Evolutionary conservation across 345 rosid species (phyloP).

Genomic region (Corymbia maculata): DNA sequence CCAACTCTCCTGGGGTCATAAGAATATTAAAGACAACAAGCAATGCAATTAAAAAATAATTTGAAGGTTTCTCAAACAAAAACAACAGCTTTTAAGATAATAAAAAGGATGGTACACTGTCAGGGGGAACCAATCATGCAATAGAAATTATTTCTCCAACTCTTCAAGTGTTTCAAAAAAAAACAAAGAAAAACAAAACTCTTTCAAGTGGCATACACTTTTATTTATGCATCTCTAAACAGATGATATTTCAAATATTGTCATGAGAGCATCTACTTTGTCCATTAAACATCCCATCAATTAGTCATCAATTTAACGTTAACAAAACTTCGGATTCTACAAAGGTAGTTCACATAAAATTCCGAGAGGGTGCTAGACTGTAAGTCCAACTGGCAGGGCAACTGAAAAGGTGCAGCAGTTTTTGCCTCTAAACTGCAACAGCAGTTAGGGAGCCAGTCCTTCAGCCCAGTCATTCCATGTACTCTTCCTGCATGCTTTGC

Average conservation of each 20-base stretch:
- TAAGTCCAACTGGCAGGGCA: neutral
- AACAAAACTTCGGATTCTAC: neutral
- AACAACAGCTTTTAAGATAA: neutral
- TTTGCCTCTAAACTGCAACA: neutral
- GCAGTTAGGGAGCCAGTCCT: neutral
- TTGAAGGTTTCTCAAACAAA: neutral
- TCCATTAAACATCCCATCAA: neutral
- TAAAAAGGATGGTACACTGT: neutral
- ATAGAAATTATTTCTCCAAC: neutral
- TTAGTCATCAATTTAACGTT: neutral
- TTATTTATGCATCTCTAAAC: neutral
- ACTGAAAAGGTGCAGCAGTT: neutral
- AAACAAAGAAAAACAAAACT: too few species aligned
- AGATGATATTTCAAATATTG: neutral
- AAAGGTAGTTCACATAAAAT: neutral
- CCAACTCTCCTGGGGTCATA: conserved; percentile 49
- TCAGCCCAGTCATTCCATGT: neutral
- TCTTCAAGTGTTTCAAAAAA: neutral
- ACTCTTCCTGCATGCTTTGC: neutral
- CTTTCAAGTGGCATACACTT: neutral
- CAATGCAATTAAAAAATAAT: neutral
- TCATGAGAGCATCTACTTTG: neutral
- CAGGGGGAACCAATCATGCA: neutral
- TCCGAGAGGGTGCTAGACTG: neutral
- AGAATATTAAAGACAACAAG: conserved; percentile 2